Base-by-base conservation (phyloP, 768 basidiomycete species). In the Leccinum subtestaceum region DNA sequence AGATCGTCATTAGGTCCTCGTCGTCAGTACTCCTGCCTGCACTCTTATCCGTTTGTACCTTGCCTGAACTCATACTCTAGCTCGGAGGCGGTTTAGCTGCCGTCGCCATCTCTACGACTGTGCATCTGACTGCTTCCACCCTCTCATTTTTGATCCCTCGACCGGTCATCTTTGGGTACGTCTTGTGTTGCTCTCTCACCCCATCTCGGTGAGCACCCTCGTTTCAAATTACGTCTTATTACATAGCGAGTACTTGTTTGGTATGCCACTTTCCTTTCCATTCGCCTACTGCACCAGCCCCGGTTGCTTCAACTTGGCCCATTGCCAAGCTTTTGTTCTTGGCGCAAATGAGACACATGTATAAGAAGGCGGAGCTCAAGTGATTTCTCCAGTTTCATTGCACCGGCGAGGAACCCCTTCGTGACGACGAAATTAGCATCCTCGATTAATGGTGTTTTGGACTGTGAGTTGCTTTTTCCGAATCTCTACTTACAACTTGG, bases 1-100 rank as follows among this genome's bases (percentile, higher is more conserved):
- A 62, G 89, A 91, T 0, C 82, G 92, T 3, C 93, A 95, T 72
- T 95, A 96, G 96, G 93, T 98, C 12, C 82, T 98, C 9, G 95
- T 97, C 53, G 95, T 93, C 67, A 54, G 80, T 48, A 15, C 40
- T 46, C 43, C 8, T 25, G 12, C 52, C 3, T 47, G 2, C 25
- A 84, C 84, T 74, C 79, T 87, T 17, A 2, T 5, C 3, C 59
- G 83, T 84, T 38, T 88, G 27, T 84, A 89, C 63, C 81, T 80
- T 58, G 84, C 84, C 5, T 73, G 72, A 65, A 48, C 52, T 46
- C 13, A 31, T 17, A 15, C 3, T n/a, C 21, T 27, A 83, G 68
- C 73, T 86, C 46, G 85, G 85, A 21, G 91, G 90, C 5, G 91
- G 91, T 10, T 67, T 91, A 29, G 84, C 88, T 25, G 91, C 91